A percentile compares a stretch with the other conserved stretches of the same genome.
Evolutionary conservation across 2,329 filamentous ascomycete genomes (phyloP).

Genomic region (Sclerotinia sclerotiorum): DNA sequence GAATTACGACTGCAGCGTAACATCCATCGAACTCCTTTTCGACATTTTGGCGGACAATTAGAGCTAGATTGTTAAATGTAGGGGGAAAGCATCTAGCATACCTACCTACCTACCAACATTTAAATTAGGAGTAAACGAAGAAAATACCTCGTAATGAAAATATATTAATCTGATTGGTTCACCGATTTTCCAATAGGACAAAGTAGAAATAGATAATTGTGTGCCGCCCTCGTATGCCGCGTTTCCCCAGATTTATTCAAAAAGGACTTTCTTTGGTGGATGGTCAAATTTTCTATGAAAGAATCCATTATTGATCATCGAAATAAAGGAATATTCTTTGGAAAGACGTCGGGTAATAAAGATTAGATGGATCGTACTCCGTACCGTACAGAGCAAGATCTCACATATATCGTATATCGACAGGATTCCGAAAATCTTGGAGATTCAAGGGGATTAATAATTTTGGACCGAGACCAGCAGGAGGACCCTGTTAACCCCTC

Average conservation of each 20-base stretch:
- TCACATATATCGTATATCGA: neutral
- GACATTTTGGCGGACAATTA: neutral
- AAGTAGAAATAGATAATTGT: neutral
- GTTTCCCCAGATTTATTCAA: conserved; percentile 5
- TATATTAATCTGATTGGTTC: neutral
- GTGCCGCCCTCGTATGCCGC: neutral
- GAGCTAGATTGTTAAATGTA: neutral
- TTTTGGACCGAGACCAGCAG: neutral
- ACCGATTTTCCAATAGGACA: neutral
- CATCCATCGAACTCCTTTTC: neutral
- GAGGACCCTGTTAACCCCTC: neutral
- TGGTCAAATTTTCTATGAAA: neutral
- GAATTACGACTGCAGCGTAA: neutral
- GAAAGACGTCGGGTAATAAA: neutral
- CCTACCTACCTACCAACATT: no score
- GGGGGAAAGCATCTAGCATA: neutral
- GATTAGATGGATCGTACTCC: neutral
- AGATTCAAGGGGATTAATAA: neutral
- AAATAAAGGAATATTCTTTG: neutral
- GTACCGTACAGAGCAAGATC: no score
- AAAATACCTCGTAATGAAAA: neutral
- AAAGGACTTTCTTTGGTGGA: neutral
- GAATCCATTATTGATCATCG: neutral
- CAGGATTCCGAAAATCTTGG: neutral
- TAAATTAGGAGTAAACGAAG: neutral